Evolutionary conservation across 768 basidiomycete genomes (phyloP), one percentile per base, ranked within the genome.

Genomic region (Leccinellum luteum): DNA sequence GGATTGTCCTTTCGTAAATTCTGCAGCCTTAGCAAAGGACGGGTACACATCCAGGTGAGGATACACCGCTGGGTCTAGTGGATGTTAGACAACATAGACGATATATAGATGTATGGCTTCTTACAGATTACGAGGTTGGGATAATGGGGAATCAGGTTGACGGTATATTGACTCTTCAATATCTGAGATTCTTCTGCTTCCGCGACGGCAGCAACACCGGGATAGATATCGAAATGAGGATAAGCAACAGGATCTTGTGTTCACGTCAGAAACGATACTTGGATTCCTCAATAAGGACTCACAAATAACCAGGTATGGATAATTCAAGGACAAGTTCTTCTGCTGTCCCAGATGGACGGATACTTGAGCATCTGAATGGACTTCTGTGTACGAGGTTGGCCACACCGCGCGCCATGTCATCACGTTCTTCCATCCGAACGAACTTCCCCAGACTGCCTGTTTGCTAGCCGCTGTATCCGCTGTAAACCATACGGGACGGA

Each of bases 401-500:
- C 66, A 64, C 31, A 61, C 57, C 21, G 58, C 54, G 8, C 55
- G 51, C 67, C 65, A 68, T 23, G 68, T 57, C 30, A 15, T 28
- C 19, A 48, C 59, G 28, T 6, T 55, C 32, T 56, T 51, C 64
- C 61, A 66, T 51, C 64, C 64, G 6, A 66, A 66, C 23, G 67
- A 64, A 51, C 17, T 52, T 44, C 57, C 59, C 78, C 23, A 59
- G 10, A 82, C 81, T 4, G 76, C 74, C 81, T 83, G 38, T 64
- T 71, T 64, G 80, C 78, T 31, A 82, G 79, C 28, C 9, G 30
- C 28, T 30, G 23, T 31, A 78, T 68, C 73, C 81, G 76, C 48
- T 87, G 77, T 57, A 66, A 65, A 87, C 81, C 19, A 82, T 85
- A 12, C 82, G 78, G 31, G 78, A 77, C n/a, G 79, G 66, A 49